Percentiles rank a stretch among this genome's conserved stretches.
phyloP scores from a whole-genome alignment of 257 asterid species.

The Solanum piurae region DNA sequence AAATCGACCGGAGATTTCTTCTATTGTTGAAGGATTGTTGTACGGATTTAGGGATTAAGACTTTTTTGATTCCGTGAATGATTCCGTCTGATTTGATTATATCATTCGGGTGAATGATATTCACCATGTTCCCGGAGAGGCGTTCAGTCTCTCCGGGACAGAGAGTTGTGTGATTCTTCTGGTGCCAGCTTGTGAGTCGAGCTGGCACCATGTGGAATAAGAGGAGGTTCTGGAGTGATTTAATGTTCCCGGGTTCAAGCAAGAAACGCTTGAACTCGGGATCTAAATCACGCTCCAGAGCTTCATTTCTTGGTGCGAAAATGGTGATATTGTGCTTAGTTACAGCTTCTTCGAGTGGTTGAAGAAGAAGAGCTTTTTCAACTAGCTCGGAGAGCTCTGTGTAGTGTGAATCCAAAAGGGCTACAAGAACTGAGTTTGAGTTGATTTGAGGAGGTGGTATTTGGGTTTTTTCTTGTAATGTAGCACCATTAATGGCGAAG shows the following conservation, averaged over 20 bases:
- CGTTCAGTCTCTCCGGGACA: slow-evolving; percentile 26
- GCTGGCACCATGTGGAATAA: slow-evolving; percentile 77
- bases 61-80: slow-evolving; percentile 87
- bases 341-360: slow-evolving; percentile 73
- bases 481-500: slow-evolving; percentile 20
- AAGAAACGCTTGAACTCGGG: slow-evolving; percentile 81
- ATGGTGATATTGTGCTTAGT: slow-evolving; percentile 71
- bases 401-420: slow-evolving; percentile 81
- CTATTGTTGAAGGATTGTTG: slow-evolving; percentile 75
- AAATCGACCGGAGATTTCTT: slow-evolving; percentile 51
- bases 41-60: slow-evolving; percentile 69
- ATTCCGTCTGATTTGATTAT: slow-evolving; percentile 78
- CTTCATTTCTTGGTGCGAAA: slow-evolving; percentile 84
- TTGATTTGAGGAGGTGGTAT: slow-evolving; percentile 30
- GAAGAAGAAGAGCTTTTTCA: slow-evolving; percentile 78
- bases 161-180: slow-evolving; percentile 30
- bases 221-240: slow-evolving; percentile 62
- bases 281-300: slow-evolving; percentile 74
- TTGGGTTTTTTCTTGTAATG: slow-evolving; percentile 50
- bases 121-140: slow-evolving; percentile 30
- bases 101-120: slow-evolving; percentile 41
- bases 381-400: slow-evolving; percentile 88
- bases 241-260: slow-evolving; percentile 72
- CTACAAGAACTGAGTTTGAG: slow-evolving; percentile 86
- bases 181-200: slow-evolving; percentile 54